phyloP scores from a whole-genome alignment of 129 eudicot genomes.

The Helichrysum umbraculigerum region DNA sequence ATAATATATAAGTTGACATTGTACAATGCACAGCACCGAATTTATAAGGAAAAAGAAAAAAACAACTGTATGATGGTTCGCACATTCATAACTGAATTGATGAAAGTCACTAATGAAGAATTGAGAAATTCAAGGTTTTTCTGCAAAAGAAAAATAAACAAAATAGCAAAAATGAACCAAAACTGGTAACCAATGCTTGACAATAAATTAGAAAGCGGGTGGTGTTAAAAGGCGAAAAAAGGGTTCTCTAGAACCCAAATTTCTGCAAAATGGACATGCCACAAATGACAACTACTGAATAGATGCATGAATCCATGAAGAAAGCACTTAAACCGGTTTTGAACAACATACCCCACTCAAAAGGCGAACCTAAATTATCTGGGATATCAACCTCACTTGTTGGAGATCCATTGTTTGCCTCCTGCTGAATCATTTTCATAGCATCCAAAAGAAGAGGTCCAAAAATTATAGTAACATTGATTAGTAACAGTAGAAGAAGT shows the following conservation, averaged over 20 bases:
- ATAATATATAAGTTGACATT: too few relatives aligned
- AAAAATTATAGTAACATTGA: constrained; percentile 57
- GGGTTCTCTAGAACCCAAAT: constrained; percentile 41
- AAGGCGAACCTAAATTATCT: constrained; percentile 54
- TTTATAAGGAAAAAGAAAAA: neutral
- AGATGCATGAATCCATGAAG: constrained; percentile 76
- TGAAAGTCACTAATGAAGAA: neutral
- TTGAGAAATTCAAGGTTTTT: neutral
- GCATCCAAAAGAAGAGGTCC: constrained; percentile 45
- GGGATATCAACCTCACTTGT: constrained; percentile 35
- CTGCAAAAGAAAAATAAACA: neutral
- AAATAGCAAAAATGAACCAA: constrained; percentile 3
- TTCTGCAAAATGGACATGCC: constrained; percentile 49
- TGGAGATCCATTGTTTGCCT: neutral
- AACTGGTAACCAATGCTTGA: neutral
- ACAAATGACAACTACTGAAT: constrained; percentile 53
- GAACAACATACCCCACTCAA: constrained; percentile 65
- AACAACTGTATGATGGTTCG: neutral
- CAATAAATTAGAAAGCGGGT: neutral
- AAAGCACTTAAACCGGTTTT: constrained; percentile 52
- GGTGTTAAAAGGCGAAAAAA: neutral
- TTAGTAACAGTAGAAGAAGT: constrained; percentile 57
- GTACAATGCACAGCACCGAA: neutral
- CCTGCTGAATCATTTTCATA: constrained; percentile 27
- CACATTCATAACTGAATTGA: neutral